phyloP scores from a whole-genome alignment of 2,329 filamentous ascomycete genomes.

The Lasiodiplodia citricola region DNA sequence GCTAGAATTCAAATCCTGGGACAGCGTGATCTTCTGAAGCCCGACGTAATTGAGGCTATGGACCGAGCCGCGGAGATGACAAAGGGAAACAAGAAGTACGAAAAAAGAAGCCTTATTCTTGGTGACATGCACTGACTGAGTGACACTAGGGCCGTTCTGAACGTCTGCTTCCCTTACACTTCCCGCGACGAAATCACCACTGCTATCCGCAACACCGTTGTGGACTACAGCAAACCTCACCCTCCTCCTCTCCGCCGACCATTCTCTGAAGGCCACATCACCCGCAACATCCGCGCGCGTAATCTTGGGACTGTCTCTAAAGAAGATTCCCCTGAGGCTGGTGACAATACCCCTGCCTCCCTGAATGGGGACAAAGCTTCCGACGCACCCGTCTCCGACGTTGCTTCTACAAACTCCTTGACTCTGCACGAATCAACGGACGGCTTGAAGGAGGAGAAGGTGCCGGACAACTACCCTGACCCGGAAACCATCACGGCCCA shows the following conservation, averaged over 20 bases:
- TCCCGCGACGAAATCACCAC: conserved; percentile 94
- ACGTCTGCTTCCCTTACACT: conserved; percentile 98
- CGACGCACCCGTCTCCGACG: conserved; percentile 34
- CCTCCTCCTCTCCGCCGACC: conserved; percentile 64
- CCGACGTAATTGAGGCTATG: conserved; percentile 87
- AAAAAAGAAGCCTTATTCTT: background rate
- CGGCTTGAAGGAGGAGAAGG: conserved; percentile 16
- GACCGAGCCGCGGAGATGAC: conserved; percentile 87
- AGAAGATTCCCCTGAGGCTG: conserved; percentile 26
- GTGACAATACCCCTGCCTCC: background rate
- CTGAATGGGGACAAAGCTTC: conserved; percentile 9
- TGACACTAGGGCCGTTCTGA: conserved; percentile 67
- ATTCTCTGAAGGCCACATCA: conserved; percentile 87
- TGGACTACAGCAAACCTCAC: conserved; percentile 79
- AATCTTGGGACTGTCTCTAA: conserved; percentile 50
- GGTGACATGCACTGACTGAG: background rate
- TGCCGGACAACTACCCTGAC: conserved; percentile 62
- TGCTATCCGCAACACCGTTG: conserved; percentile 84
- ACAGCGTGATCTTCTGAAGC: conserved; percentile 79
- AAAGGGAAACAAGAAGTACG: conserved; percentile 79
- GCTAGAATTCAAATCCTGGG: conserved; percentile 86
- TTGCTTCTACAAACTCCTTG: conserved; percentile 28
- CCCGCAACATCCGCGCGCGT: conserved; percentile 74
- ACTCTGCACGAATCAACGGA: conserved; percentile 24
- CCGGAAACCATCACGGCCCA: conserved; percentile 86